These are phyloP conservation scores for Noccaea bulbosa DNA, from an alignment of 345 rosid genomes.

Conservation along the genomic window DNA sequence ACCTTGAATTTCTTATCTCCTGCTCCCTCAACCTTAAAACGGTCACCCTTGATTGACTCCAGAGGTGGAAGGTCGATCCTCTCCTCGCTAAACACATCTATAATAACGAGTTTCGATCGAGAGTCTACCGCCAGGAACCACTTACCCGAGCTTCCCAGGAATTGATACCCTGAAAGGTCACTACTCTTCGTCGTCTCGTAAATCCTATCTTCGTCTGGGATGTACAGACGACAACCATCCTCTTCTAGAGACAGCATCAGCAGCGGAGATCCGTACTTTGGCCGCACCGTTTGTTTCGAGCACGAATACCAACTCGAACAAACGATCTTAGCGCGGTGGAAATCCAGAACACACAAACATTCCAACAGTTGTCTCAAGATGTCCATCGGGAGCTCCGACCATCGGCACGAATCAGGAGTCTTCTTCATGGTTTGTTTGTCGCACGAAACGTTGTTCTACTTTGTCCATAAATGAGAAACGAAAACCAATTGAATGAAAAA, in stretches of 20 bases:
- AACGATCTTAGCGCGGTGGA: neutral
- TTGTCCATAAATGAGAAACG: too few relatives aligned
- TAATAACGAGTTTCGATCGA: too few relatives aligned
- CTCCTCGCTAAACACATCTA: too few relatives aligned
- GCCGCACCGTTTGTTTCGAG: neutral
- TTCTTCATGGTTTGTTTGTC: too few relatives aligned
- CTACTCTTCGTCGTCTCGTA: neutral
- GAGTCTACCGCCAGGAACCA: neutral
- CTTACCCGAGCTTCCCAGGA: neutral
- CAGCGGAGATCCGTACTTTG: neutral
- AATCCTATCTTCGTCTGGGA: neutral
- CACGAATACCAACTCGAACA: neutral
- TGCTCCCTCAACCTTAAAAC: too few relatives aligned
- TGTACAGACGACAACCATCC: neutral
- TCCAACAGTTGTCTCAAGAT: too few relatives aligned
- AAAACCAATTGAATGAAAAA: too few relatives aligned
- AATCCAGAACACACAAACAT: neutral
- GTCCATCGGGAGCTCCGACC: too few relatives aligned
- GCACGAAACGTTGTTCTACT: too few relatives aligned
- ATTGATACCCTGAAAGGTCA: neutral
- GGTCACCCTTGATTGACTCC: neutral
- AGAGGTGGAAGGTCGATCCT: neutral
- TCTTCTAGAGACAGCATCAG: neutral
- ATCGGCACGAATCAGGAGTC: too few relatives aligned
- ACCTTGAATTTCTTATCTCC: too few relatives aligned